Conservation (phyloP, 2,329 filamentous ascomycete species). For the Fusarium sp. region DNA sequence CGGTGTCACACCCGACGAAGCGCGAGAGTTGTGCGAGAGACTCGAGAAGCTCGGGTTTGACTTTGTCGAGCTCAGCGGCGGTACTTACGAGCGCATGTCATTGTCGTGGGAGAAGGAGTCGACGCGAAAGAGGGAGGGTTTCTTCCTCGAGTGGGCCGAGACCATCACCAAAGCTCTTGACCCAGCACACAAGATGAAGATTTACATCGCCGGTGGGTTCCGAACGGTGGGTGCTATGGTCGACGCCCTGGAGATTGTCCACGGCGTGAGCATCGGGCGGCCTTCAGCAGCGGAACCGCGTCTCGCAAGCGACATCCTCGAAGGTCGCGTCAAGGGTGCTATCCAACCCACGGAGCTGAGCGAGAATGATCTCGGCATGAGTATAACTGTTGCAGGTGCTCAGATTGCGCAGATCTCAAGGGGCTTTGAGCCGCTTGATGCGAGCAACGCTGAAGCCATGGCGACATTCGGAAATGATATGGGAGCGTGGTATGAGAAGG, state of each 20-base stretch:
- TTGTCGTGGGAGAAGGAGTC: conserved; percentile 66
- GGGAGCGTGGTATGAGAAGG: conserved; percentile 38
- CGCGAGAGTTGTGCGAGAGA: conserved; percentile 60
- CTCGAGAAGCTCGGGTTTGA: conserved; percentile 65
- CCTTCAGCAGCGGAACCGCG: conserved; percentile 53
- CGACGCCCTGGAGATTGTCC: conserved; percentile 66
- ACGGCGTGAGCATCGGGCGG: conserved; percentile 69
- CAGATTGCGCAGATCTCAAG: conserved; percentile 39
- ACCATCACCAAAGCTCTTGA: conserved; percentile 57
- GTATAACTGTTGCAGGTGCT: conserved; percentile 17
- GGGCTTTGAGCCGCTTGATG: conserved; percentile 49
- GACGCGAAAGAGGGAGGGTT: conserved; percentile 67
- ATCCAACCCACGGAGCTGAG: conserved; percentile 25
- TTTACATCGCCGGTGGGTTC: conserved; percentile 71
- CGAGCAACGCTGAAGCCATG: conserved; percentile 38
- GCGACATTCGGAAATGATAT: conserved; percentile 45
- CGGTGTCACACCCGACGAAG: conserved; percentile 65
- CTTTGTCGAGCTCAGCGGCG: conserved; percentile 71
- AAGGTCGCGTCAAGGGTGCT: conserved; percentile 38
- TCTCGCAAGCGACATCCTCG: conserved; percentile 50
- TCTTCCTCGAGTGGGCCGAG: conserved; percentile 72
- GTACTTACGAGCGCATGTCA: conserved; percentile 68
- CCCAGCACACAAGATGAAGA: conserved; percentile 60
- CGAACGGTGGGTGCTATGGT: conserved; percentile 69
- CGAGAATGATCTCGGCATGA: conserved; percentile 33